Percentiles rank a stretch among this genome's conserved stretches.
Evolutionary conservation across 2,329 filamentous ascomycete genomes (phyloP).

Genomic region (Pezicula carpinea): DNA sequence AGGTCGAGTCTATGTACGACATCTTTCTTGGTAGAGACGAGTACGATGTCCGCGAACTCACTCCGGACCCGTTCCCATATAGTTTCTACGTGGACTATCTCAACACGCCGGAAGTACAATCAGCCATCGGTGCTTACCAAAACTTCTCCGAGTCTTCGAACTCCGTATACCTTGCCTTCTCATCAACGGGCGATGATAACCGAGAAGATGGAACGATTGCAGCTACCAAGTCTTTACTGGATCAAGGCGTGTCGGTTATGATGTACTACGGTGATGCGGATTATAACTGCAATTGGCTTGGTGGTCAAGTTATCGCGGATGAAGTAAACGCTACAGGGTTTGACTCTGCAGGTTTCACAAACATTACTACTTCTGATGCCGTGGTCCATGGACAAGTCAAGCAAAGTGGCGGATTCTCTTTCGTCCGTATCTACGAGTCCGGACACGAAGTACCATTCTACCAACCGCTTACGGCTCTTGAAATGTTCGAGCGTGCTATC

Average conservation of each 20-base stretch:
- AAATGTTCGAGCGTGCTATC: conserved; percentile 47
- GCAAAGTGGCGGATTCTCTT: conserved; percentile 68
- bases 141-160: conserved; percentile 49
- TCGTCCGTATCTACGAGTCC: conserved; percentile 59
- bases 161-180: conserved; percentile 40
- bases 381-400: conserved; percentile 66
- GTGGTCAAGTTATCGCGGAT: conserved; percentile 65
- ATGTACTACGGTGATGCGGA: conserved; percentile 59
- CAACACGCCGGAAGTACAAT: conserved; percentile 47
- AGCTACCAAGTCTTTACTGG: conserved; percentile 51
- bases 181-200: conserved; percentile 43
- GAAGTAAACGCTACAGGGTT: conserved; percentile 48
- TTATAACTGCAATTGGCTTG: conserved; percentile 62
- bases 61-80: conserved; percentile 53
- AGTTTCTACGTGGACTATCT: conserved; percentile 52
- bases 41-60: conserved; percentile 54
- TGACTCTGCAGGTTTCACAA: conserved; percentile 59
- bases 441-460: conserved; percentile 43
- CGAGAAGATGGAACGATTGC: conserved; percentile 42
- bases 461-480: conserved; percentile 45
- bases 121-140: conserved; percentile 53
- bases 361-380: conserved; percentile 60
- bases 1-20: conserved; percentile 50
- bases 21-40: conserved; percentile 48
- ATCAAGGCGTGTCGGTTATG: conserved; percentile 61